Evolutionary conservation across 805 yeast species (phyloP), one percentile per base, ranked within the genome.

Genomic region (Candida easanensis): DNA sequence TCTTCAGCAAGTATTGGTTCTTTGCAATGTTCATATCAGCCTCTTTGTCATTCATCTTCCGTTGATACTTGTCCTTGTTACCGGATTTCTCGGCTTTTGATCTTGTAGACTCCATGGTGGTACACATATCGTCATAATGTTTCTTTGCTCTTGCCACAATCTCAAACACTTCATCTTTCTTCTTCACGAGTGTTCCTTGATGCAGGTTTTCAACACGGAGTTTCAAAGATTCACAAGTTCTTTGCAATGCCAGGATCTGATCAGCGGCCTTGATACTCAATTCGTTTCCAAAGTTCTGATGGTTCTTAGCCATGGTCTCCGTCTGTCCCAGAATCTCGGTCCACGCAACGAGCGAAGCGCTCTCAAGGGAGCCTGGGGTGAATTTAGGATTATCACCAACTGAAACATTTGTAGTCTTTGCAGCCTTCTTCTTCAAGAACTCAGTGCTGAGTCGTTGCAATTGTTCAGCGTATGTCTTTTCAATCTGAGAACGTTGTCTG

Each of bases 301-400:
- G 81, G 53, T 86, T 95, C 41, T 73, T 77, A 28, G 96, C 83
- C 30, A 86, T 76, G 19, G 74, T 68, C 63, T 90, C 97, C 1
- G 96, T 87, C 58, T 88, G 93, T 3, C 84, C 74, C 46, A 91
- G 73, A 6, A 90, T 77, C 50, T 88, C 95, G 35, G 78, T 88
- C 99, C 99, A 91, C 2, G 95, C 78, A 11, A 87, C 95, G 49
- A 90, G 66, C 14, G 86, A 73, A 0, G 97, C 96, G 50, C 86
- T 76, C 60, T 93, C 98, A 38, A 91, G 69, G 0, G 97, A 88
- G 0, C 99, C 99, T 0, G 99, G 98, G 0, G 99, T 93, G 33
- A 87, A 77, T 33, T 80, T 76, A 0, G 99, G 99, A 15, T 77
- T 77, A 47, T 88, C 96, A 20, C 99, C 99, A 2, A 93, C 99